phyloP scores from a whole-genome alignment of 352 stramenopile species.

The Lagenidium sp. region DNA sequence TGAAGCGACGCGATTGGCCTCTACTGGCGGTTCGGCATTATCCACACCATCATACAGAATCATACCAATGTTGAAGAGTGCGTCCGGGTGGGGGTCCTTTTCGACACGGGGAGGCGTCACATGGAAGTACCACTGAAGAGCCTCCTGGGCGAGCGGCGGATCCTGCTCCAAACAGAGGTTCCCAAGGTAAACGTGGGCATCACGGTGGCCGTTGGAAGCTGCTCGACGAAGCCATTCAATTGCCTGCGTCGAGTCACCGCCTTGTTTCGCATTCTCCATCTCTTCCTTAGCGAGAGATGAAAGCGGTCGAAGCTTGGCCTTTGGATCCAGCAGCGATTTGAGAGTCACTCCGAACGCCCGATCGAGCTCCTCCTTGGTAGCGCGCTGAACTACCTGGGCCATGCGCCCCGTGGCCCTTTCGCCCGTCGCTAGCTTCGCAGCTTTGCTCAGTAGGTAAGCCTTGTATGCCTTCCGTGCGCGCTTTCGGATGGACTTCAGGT shows the following conservation, averaged over 20 bases:
- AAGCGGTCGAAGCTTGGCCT: slow-evolving; percentile 37
- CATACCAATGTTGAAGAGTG: slow-evolving; percentile 77
- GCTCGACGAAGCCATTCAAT: slow-evolving; percentile 78
- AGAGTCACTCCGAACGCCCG: slow-evolving; percentile 65
- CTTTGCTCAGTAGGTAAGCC: slow-evolving; percentile 45
- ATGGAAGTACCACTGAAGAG: slow-evolving; percentile 65
- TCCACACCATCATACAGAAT: slow-evolving; percentile 70
- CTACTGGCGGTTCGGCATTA: slow-evolving; percentile 58
- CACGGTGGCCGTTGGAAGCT: slow-evolving; percentile 59
- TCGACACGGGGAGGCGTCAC: slow-evolving; percentile 32
- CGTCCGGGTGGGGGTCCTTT: slow-evolving; percentile 59
- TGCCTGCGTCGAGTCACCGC: slow-evolving; percentile 44
- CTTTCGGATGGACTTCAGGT: slow-evolving; percentile 77
- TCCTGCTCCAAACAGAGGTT: slow-evolving; percentile 78
- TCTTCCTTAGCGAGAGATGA: slow-evolving; percentile 14
- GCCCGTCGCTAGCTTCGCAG: slow-evolving; percentile 4
- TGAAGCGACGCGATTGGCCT: slow-evolving; percentile 37
- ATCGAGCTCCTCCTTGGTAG: slow-evolving; percentile 47
- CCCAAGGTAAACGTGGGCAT: slow-evolving; percentile 73
- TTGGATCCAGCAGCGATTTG: slow-evolving; percentile 56
- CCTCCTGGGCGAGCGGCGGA: slow-evolving; percentile 56
- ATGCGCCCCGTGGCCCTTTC: slow-evolving; percentile 6
- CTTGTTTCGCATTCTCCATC: slow-evolving; percentile 16
- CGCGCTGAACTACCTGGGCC: slow-evolving; percentile 39
- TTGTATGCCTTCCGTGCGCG: slow-evolving; percentile 67